phyloP scores from a whole-genome alignment of 441 rosid species.

The Aleurites moluccanus region DNA sequence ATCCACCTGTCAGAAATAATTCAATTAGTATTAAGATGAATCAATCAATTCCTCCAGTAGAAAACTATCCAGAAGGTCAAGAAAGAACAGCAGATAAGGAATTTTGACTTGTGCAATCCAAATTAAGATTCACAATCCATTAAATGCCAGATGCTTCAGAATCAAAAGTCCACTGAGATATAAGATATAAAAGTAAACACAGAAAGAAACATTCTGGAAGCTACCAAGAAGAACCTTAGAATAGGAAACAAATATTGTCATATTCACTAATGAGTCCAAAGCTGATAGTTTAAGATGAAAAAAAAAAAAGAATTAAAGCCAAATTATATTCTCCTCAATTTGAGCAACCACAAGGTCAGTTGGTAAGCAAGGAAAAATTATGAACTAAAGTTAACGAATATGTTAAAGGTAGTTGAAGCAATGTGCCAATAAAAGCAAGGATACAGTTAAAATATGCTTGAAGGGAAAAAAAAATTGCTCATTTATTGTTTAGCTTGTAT shows the following conservation, averaged over 20 bases:
- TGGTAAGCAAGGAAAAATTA: not conserved
- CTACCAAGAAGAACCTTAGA: not conserved
- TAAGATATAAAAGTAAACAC: not conserved
- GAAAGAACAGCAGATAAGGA: not conserved
- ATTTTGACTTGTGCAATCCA: not conserved
- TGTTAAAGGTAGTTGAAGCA: not conserved
- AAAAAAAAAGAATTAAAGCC: not conserved
- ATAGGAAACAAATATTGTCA: not conserved
- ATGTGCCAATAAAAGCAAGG: not conserved
- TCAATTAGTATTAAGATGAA: conserved; percentile 1
- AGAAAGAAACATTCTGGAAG: not conserved
- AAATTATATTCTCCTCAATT: not conserved
- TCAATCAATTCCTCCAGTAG: not conserved
- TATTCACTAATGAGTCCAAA: not conserved
- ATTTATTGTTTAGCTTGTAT: not conserved
- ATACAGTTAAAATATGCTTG: not conserved
- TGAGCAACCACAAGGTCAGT: too few species aligned
- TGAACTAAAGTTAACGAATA: too few species aligned
- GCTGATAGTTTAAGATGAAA: not conserved
- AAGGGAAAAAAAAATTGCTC: not conserved
- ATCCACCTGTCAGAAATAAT: conserved; percentile 45
- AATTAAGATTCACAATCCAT: not conserved
- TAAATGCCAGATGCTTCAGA: not conserved
- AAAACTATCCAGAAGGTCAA: not conserved
- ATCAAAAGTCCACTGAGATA: not conserved